Base-by-base conservation (phyloP, 495 filamentous ascomycete species). In the Tirmania nivea region DNA sequence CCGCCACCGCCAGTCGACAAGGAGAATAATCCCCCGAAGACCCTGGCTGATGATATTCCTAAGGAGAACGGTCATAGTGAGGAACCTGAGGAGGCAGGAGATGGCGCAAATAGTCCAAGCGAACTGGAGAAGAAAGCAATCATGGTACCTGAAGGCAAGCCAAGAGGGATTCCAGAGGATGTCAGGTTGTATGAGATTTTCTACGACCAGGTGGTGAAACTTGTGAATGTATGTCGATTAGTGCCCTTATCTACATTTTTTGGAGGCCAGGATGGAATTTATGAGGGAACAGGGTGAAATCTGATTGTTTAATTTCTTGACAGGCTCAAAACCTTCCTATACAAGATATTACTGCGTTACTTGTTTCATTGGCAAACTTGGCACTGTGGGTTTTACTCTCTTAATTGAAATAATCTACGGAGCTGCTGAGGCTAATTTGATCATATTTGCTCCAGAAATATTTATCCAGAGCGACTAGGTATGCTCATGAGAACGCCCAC, bases 131-230 rank as follows among this genome's bases (percentile, higher is more conserved):
- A 62, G 56, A 56, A 56, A 50, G 59, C 42, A 51, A 59, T 56
- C 47, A 64, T 34, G 10, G 71, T 19, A 60, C 67, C 53, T 59
- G 50, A 63, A 4, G 75, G 75, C 54, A 80, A 81, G 59, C 77
- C 77, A 25, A 68, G 78, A 57, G 80, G 75, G 17, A 82, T 90
- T 60, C 85, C 89, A 2, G 75, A 81, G 48, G 79, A 87, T 65
- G 77, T 94, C 51, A 89, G 82, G 66, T 76, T 97, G 10, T 97
- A 95, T 68, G 87, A 94, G 68, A 87, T 96, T 48, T 97, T 97
- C 69, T 93, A 94, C 63, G 84, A 92, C 49, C 90, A 97, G 63
- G 92, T 96, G 52, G 80, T 87, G 57, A 86, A 86, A 61, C 73
- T 97, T 48, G 87, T 96, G 57, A 85, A 64, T 65, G 62, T 64